Percentiles rank a stretch among this genome's conserved stretches.
Evolutionary conservation across 768 basidiomycete species (phyloP).

Genomic region (Paxillus rubicundulus): DNA sequence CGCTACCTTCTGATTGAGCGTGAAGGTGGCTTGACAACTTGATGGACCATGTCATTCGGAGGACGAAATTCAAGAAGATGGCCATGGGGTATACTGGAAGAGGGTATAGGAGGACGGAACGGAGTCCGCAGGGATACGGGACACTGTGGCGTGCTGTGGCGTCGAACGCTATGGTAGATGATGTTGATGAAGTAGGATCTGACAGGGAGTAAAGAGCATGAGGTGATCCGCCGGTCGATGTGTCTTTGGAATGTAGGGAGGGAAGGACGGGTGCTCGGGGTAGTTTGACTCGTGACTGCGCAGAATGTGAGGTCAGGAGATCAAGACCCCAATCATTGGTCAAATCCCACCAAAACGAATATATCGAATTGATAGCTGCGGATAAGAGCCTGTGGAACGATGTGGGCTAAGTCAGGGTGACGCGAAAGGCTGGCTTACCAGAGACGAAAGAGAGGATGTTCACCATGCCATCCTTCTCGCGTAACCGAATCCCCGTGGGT

Average conservation of each 20-base stretch:
- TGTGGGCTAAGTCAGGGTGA: neutral
- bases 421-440: constrained; percentile 55
- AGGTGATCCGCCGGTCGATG: constrained; percentile 19
- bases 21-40: constrained; percentile 88
- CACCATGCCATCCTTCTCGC: constrained; percentile 64
- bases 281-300: constrained; percentile 30
- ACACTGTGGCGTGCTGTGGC: constrained; percentile 10
- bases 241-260: constrained; percentile 40
- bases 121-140: constrained; percentile 67
- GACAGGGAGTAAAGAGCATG: constrained; percentile 1
- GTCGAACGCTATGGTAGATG: constrained; percentile 14
- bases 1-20: constrained; percentile 71
- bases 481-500: constrained; percentile 44
- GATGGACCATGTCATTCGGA: constrained; percentile 92
- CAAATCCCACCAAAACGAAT: constrained; percentile 99
- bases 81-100: constrained; percentile 81
- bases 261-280: constrained; percentile 46
- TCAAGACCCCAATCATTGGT: constrained; percentile 97
- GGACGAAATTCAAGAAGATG: constrained; percentile 77
- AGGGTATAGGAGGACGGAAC: constrained; percentile 73
- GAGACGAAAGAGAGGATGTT: constrained; percentile 75
- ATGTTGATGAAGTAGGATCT: constrained; percentile 18
- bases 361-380: constrained; percentile 84
- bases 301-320: constrained; percentile 48
- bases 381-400: constrained; percentile 65